A percentile compares a stretch with the other conserved stretches of the same genome.
These are phyloP conservation scores for Polyplosphaeria fusca DNA, from an alignment of 495 filamentous ascomycete species.

Conservation along the genomic window DNA sequence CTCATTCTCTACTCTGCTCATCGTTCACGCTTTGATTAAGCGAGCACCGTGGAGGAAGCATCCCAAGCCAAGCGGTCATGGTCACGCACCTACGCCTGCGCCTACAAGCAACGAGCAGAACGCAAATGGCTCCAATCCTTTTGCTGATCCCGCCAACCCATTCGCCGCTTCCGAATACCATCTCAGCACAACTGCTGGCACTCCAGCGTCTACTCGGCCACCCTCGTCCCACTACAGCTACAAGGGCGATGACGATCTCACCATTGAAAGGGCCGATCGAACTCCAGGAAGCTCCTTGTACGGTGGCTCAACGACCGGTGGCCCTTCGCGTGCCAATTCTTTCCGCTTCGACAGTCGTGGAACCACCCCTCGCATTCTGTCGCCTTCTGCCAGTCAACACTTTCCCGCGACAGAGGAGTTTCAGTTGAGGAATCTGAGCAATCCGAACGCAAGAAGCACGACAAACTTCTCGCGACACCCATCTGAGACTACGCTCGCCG, in stretches of 20 bases:
- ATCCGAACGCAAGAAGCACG: not conserved
- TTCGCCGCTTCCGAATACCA: not conserved
- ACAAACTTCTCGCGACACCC: not conserved
- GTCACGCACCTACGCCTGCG: not conserved
- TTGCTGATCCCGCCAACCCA: not conserved
- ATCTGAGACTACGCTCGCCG: slow-evolving; percentile 22
- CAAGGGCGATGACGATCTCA: slow-evolving; percentile 5
- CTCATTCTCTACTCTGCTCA: slow-evolving; percentile 26
- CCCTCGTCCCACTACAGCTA: not conserved
- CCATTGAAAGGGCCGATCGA: slow-evolving; percentile 10
- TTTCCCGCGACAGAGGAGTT: slow-evolving; percentile 7
- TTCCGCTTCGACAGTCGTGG: slow-evolving; percentile 15
- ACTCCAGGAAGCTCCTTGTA: slow-evolving; percentile 7
- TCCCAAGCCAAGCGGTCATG: not conserved
- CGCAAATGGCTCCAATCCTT: not conserved
- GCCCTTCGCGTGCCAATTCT: slow-evolving; percentile 7
- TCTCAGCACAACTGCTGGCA: not conserved
- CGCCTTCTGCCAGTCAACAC: slow-evolving; percentile 16
- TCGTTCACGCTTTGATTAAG: slow-evolving; percentile 30
- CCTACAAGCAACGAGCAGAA: not conserved
- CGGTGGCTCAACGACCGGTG: slow-evolving; percentile 11
- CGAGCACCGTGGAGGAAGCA: slow-evolving; percentile 24
- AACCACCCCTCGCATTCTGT: slow-evolving; percentile 11
- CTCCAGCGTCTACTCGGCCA: not conserved
- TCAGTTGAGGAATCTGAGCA: not conserved